These are phyloP conservation scores for Pseudocercospora fijiensis DNA, from an alignment of 2,329 filamentous ascomycete genomes.

Conservation along the genomic window DNA sequence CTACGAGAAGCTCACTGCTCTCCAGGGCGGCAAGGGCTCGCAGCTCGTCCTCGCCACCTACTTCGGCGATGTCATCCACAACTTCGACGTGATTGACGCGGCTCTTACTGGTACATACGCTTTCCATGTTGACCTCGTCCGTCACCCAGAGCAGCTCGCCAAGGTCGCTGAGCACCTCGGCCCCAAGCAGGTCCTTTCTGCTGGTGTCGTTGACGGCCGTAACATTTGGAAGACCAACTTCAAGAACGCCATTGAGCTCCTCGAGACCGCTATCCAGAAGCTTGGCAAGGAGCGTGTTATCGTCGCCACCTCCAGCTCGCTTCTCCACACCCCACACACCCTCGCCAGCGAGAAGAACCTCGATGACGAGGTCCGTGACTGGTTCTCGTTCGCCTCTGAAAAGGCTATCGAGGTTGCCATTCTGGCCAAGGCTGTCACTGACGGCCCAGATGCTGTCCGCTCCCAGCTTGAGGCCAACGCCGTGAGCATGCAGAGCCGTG, in stretches of 20 bases:
- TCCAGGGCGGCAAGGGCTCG: conserved; percentile 73
- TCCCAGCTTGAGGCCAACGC: conserved; percentile 94
- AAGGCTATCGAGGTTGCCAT: conserved; percentile 87
- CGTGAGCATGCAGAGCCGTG: conserved; percentile 86
- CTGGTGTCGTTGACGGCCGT: conserved; percentile 94
- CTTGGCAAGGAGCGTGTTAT: conserved; percentile 97
- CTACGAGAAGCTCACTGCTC: conserved; percentile 79
- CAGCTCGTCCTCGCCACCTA: conserved; percentile 92
- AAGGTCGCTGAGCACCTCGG: conserved; percentile 79
- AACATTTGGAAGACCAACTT: conserved; percentile 99
- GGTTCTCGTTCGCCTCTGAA: conserved; percentile 98
- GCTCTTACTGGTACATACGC: conserved; percentile 71
- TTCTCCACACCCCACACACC: conserved; percentile 97
- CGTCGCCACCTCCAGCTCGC: conserved; percentile 92
- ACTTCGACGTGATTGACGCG: conserved; percentile 79
- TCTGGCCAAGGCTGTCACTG: conserved; percentile 95
- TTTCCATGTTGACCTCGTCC: conserved; percentile 93
- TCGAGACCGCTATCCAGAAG: conserved; percentile 89
- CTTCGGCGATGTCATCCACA: conserved; percentile 99
- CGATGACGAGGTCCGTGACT: conserved; percentile 86
- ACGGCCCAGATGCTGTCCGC: conserved; percentile 81
- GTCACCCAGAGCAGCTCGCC: conserved; percentile 96
- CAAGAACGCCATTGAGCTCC: conserved; percentile 86
- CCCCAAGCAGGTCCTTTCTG: conserved; percentile 85
- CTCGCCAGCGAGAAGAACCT: conserved; percentile 99